A percentile compares a stretch with the other conserved stretches of the same genome.
Conservation (phyloP, 2,329 filamentous ascomycete genomes). For the Botrytis medusae region DNA sequence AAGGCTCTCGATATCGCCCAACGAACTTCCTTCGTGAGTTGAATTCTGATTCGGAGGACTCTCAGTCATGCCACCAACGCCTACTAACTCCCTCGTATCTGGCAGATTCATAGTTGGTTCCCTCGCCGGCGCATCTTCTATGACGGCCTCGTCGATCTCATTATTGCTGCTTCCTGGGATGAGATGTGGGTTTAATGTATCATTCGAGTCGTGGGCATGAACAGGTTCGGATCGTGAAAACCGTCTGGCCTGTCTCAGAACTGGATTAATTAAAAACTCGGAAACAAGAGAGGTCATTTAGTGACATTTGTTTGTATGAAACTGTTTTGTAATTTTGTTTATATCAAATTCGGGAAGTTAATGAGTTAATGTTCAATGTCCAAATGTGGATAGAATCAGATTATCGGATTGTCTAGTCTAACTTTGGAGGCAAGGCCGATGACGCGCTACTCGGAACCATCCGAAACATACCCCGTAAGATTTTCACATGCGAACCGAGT, state of each 20-base stretch:
- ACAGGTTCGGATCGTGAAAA: constrained; percentile 50
- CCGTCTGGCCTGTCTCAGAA: constrained; percentile 64
- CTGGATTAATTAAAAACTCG: constrained; percentile 65
- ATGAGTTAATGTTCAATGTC: background rate
- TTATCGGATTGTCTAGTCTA: constrained; percentile 1
- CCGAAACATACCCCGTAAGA: constrained; percentile 12
- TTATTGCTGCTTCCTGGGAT: constrained; percentile 22
- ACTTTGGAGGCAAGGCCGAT: constrained; percentile 19
- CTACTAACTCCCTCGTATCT: background rate
- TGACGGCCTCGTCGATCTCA: constrained; percentile 26
- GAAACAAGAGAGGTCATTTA: constrained; percentile 63
- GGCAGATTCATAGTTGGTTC: constrained; percentile 7
- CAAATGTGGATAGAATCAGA: background rate
- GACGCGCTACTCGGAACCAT: constrained; percentile 24
- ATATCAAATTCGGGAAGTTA: background rate
- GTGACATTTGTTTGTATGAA: constrained; percentile 30
- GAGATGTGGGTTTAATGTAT: constrained; percentile 31
- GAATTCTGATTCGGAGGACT: constrained; percentile 29
- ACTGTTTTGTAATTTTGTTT: background rate
- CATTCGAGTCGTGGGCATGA: constrained; percentile 40
- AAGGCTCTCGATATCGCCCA: background rate
- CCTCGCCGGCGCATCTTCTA: constrained; percentile 26
- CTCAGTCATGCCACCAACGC: constrained; percentile 16
- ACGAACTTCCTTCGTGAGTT: constrained; percentile 26
- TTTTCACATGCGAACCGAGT: constrained; percentile 22